Conservation (phyloP, 1,284 basidiomycete species). For the Phellopilus nigrolimitatus region DNA sequence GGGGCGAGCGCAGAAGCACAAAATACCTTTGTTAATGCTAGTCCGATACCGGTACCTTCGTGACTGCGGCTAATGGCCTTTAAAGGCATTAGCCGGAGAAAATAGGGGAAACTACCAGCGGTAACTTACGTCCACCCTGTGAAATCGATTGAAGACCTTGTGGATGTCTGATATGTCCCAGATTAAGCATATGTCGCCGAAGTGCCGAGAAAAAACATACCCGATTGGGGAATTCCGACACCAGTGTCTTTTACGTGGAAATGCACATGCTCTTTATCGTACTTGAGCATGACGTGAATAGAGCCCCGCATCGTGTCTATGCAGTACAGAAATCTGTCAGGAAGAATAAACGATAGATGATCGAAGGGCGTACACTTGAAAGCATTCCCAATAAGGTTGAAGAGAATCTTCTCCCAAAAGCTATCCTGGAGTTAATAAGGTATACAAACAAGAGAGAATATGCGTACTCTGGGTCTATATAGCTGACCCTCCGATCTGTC, state of each 20-base stretch:
- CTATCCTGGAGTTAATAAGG: constrained; percentile 13
- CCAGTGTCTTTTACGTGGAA: constrained; percentile 28
- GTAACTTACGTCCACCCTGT: constrained; percentile 24
- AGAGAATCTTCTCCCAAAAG: constrained; percentile 32
- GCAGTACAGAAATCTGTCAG: not conserved
- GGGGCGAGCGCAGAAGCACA: not conserved
- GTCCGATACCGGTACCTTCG: constrained; percentile 32
- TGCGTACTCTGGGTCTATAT: constrained; percentile 28
- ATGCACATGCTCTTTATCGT: constrained; percentile 18
- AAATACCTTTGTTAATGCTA: constrained; percentile 27
- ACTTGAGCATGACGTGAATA: constrained; percentile 24
- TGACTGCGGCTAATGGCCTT: constrained; percentile 28
- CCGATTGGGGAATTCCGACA: constrained; percentile 26
- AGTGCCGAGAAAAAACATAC: constrained; percentile 1
- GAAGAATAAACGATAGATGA: constrained; percentile 1
- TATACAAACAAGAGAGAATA: not conserved
- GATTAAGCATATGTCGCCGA: not conserved
- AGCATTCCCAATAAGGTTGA: constrained; percentile 31
- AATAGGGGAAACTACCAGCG: not conserved
- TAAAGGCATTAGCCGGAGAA: not conserved
- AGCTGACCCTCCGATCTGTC: constrained; percentile 20
- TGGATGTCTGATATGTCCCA: constrained; percentile 21
- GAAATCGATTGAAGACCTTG: constrained; percentile 29
- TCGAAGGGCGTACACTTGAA: constrained; percentile 29
- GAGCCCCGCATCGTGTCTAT: constrained; percentile 25